These are phyloP conservation scores for Phytophthora hybrid DNA, from an alignment of 352 stramenopile genomes.

Conservation along the genomic window DNA sequence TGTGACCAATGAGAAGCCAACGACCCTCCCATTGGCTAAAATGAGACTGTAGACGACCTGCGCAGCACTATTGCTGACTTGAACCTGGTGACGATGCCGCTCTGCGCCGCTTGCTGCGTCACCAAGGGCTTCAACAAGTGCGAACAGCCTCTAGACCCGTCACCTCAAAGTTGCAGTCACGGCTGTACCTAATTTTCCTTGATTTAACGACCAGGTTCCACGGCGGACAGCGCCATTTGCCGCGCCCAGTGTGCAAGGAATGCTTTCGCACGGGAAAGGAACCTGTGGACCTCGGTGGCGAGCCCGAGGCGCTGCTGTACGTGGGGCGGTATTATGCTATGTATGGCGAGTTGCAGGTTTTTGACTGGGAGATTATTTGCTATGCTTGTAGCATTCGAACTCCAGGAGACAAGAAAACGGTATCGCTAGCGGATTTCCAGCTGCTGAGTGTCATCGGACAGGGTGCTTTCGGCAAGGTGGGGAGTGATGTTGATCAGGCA, in stretches of 20 bases:
- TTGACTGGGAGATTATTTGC: background rate
- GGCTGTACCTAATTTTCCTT: constrained; percentile 12
- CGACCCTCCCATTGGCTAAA: constrained; percentile 34
- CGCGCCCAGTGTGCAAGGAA: constrained; percentile 76
- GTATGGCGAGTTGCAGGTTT: background rate
- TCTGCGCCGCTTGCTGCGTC: constrained; percentile 74
- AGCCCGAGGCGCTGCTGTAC: constrained; percentile 42
- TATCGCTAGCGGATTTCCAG: constrained; percentile 95
- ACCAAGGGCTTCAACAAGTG: constrained; percentile 87
- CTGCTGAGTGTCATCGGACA: constrained; percentile 96
- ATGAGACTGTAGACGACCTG: constrained; percentile 28
- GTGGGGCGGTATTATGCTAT: background rate
- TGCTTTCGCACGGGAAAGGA: constrained; percentile 65
- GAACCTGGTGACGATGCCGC: constrained; percentile 57
- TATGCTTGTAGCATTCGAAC: constrained; percentile 31
- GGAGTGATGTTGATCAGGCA: background rate
- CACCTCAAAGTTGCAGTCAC: background rate
- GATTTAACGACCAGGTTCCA: constrained; percentile 57
- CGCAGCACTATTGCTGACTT: constrained; percentile 10
- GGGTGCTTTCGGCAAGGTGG: constrained; percentile 78
- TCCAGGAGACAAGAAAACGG: constrained; percentile 46
- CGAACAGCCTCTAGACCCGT: background rate
- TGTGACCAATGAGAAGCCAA: constrained; percentile 18
- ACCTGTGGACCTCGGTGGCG: constrained; percentile 42
- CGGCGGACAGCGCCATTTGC: constrained; percentile 55